Evolutionary conservation across 2,329 filamentous ascomycete species (phyloP).

Genomic region (Orbilia brochopaga): DNA sequence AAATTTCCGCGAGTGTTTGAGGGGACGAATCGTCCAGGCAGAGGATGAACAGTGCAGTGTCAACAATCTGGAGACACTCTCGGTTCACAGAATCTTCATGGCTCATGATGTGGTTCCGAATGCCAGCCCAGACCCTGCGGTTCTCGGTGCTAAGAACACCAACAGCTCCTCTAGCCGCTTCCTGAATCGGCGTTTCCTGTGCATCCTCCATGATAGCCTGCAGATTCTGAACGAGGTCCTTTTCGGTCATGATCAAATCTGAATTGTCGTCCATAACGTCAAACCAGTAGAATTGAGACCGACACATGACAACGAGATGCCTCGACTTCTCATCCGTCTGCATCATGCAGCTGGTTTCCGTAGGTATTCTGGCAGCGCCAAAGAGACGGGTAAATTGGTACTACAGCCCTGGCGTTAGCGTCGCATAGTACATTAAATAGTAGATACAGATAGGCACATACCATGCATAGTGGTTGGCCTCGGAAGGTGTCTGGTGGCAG

Average conservation of each 20-base stretch:
- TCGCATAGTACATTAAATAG: not conserved
- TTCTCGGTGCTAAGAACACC: slow-evolving; percentile 96
- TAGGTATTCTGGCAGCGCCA: slow-evolving; percentile 91
- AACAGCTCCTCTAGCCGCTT: slow-evolving; percentile 91
- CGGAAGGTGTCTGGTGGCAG: slow-evolving; percentile 84
- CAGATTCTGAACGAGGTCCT: slow-evolving; percentile 87
- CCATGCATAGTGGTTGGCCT: slow-evolving; percentile 87
- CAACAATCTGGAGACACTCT: slow-evolving; percentile 92
- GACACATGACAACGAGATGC: slow-evolving; percentile 89
- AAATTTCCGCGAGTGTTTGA: slow-evolving; percentile 78
- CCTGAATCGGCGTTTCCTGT: slow-evolving; percentile 83
- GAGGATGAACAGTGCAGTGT: slow-evolving; percentile 88
- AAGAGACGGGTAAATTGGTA: slow-evolving; percentile 97
- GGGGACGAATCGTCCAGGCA: slow-evolving; percentile 94
- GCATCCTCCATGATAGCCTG: slow-evolving; percentile 93
- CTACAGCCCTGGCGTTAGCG: slow-evolving; percentile 29
- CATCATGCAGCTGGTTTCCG: slow-evolving; percentile 92
- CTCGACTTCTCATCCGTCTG: slow-evolving; percentile 92
- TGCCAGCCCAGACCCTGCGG: slow-evolving; percentile 90
- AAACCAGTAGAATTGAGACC: slow-evolving; percentile 98
- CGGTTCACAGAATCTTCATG: slow-evolving; percentile 85
- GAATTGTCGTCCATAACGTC: slow-evolving; percentile 94
- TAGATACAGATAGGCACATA: slow-evolving; percentile 12
- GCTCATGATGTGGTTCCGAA: slow-evolving; percentile 87
- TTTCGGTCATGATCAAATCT: slow-evolving; percentile 96